Conservation (phyloP, 73 alveolate genomes). For the Durusdinium trenchii region DNA sequence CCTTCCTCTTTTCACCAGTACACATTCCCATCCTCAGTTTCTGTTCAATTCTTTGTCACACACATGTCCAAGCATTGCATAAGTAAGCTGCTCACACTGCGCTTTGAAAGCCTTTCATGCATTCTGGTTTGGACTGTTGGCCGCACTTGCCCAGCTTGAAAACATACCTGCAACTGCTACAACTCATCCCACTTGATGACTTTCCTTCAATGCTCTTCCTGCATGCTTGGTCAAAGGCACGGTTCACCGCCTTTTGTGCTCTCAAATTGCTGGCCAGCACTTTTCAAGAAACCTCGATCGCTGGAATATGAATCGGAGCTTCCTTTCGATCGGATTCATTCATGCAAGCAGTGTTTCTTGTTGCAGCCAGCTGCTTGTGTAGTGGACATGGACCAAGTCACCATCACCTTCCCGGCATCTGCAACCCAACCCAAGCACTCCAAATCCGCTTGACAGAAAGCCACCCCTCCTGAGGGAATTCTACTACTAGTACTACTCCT, state of each 20-base stretch:
- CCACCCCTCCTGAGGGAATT: too few species aligned
- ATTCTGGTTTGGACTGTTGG: conserved; percentile 53
- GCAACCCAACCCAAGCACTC: too few species aligned
- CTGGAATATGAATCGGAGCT: not conserved
- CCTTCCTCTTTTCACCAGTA: conserved; percentile 85
- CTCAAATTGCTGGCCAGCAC: conserved; percentile 77
- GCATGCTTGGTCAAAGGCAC: not conserved
- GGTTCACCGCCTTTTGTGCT: conserved; percentile 76
- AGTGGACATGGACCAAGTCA: conserved; percentile 90
- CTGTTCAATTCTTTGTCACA: not conserved
- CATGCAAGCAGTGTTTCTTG: not conserved
- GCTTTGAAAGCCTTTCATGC: conserved; percentile 86
- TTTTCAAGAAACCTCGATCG: conserved; percentile 50
- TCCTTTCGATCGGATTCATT: not conserved
- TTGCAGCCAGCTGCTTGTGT: conserved; percentile 72
- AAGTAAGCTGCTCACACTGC: conserved; percentile 29
- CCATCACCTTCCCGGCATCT: conserved; percentile 63
- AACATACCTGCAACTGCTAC: conserved; percentile 20
- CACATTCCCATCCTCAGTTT: conserved; percentile 70
- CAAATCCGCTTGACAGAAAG: too few species aligned
- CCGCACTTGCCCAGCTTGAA: conserved; percentile 87
- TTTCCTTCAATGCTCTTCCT: not conserved
- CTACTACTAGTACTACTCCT: too few species aligned
- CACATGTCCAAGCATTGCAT: not conserved
- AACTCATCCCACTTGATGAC: too few species aligned